Evolutionary conservation across 768 basidiomycete genomes (phyloP), one percentile per base, ranked within the genome.

Genomic region (Termitomyces heimii): DNA sequence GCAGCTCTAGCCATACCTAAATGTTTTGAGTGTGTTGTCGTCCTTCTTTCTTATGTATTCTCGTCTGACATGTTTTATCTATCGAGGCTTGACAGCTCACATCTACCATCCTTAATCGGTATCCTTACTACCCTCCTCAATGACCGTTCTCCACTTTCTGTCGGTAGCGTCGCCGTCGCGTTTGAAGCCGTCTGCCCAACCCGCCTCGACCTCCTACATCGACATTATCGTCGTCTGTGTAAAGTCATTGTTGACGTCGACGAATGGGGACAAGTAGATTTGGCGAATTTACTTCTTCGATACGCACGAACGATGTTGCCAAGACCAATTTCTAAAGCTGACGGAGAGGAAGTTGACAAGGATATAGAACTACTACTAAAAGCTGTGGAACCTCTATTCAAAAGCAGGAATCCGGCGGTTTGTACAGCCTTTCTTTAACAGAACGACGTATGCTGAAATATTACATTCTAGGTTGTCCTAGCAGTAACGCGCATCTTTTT

Each of bases 241-340:
- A 79, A 80, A 43, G 75, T 89, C n/a, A 74, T 98, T 2, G 79
- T 93, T 34, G 94, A 99, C 64, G 86, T 88, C 4, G 97, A 99
- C 64, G 96, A 97, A 68, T 99, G 97, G 97, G 94, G 94, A 0
- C 97, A 98, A 70, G 82, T 89, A 6, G 82, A 86, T 46, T 70
- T 94, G 20, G 77, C 96, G 59, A 81, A 86, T 44, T 77, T 98
- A 14, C 78, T 99, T 32, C 71, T 86, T 55, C 77, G 90, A 57
- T 99, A 99, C 67, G 90, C 83, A 3, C 75, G 95, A 51, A 82
- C 80, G 0, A 95, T 96, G 92, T 77, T 97, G 32, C 80, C 83
- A 2, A 76, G 85, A 60, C 87, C 92, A 10, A 70, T 69, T 1
- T 62, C 71, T 20, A 67, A 70, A 9, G 68, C 65, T 4, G 71